These are phyloP conservation scores for Huntiella decipiens DNA, from an alignment of 2,329 filamentous ascomycete species.

Conservation along the genomic window DNA sequence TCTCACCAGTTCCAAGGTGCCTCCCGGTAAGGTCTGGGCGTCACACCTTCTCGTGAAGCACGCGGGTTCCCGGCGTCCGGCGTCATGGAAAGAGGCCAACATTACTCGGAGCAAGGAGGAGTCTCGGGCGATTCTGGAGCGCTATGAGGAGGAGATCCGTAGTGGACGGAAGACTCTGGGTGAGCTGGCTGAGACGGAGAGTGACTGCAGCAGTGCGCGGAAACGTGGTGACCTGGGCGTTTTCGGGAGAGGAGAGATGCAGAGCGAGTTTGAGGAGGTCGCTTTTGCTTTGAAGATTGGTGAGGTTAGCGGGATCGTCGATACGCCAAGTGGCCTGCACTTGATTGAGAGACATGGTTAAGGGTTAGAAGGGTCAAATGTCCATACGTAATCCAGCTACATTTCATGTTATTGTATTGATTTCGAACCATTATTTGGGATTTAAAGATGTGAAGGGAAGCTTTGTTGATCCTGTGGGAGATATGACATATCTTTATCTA, in stretches of 20 bases:
- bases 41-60: slow-evolving; percentile 93
- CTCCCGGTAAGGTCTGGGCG: slow-evolving; percentile 73
- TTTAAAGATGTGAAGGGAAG: too few relatives aligned
- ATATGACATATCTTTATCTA: not conserved
- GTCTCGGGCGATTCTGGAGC: slow-evolving; percentile 56
- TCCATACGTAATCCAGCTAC: too few relatives aligned
- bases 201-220: slow-evolving; percentile 85
- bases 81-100: slow-evolving; percentile 77
- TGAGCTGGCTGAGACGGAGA: slow-evolving; percentile 73
- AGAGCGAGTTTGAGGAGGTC: slow-evolving; percentile 94
- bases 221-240: slow-evolving; percentile 91
- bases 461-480: too few relatives aligned
- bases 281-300: slow-evolving; percentile 78
- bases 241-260: slow-evolving; percentile 91
- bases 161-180: slow-evolving; percentile 50
- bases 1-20: slow-evolving; percentile 15
- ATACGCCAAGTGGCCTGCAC: slow-evolving; percentile 87
- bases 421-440: too few relatives aligned
- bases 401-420: too few relatives aligned
- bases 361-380: not conserved
- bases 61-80: slow-evolving; percentile 65
- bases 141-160: slow-evolving; percentile 58
- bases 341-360: slow-evolving; percentile 68
- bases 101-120: slow-evolving; percentile 84
- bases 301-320: slow-evolving; percentile 69